Conservation (phyloP, 1,139 yeast species). For the Yamadazyma kanchanaburiensis region DNA sequence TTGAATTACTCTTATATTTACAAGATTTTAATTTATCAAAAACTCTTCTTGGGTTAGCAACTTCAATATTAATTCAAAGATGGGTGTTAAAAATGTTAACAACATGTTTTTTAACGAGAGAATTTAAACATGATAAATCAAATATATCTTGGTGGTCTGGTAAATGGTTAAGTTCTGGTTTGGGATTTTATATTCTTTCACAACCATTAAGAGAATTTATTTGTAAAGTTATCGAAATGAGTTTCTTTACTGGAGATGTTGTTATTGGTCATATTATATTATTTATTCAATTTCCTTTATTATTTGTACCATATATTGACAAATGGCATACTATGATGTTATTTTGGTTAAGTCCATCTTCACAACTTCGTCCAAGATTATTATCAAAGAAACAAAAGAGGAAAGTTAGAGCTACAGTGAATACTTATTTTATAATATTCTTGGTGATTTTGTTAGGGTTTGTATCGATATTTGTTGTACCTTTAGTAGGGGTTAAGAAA, state of each 20-base stretch:
- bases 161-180: slow-evolving; percentile 52
- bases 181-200: slow-evolving; percentile 48
- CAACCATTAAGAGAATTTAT: slow-evolving; percentile 55
- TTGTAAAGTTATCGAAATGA: slow-evolving; percentile 53
- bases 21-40: slow-evolving; percentile 52
- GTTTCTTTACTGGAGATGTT: slow-evolving; percentile 53
- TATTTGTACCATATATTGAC: slow-evolving; percentile 58
- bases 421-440: slow-evolving; percentile 38
- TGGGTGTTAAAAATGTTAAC: slow-evolving; percentile 40
- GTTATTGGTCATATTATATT: slow-evolving; percentile 50
- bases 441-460: slow-evolving; percentile 35
- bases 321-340: slow-evolving; percentile 76
- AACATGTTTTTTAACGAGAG: slow-evolving; percentile 43
- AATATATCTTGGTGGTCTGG: slow-evolving; percentile 72
- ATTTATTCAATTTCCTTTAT: slow-evolving; percentile 48
- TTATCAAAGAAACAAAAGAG: slow-evolving; percentile 31
- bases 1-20: slow-evolving; percentile 48
- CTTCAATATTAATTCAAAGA: slow-evolving; percentile 39
- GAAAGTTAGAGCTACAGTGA: slow-evolving; percentile 24
- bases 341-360: slow-evolving; percentile 74
- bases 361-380: slow-evolving; percentile 42
- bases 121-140: slow-evolving; percentile 45
- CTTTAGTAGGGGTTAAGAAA: slow-evolving; percentile 29
- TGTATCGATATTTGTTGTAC: slow-evolving; percentile 36
- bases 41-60: slow-evolving; percentile 47